phyloP scores from a whole-genome alignment of 1,284 basidiomycete species.

The Trametes versicolor region DNA sequence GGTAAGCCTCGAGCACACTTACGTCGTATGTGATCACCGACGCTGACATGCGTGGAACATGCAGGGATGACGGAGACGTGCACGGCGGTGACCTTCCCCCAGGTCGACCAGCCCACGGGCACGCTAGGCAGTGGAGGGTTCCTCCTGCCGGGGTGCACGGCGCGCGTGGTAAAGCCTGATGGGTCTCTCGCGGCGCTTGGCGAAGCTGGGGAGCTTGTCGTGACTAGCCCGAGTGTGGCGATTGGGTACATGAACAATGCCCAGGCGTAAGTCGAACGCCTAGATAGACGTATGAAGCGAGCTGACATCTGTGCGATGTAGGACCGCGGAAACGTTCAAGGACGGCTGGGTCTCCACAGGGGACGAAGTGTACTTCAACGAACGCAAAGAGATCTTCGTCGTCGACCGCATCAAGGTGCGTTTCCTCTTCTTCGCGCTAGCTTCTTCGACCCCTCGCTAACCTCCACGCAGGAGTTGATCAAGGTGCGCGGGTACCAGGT shows the following conservation, averaged over 20 bases:
- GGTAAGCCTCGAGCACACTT: constrained; percentile 55
- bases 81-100: constrained; percentile 53
- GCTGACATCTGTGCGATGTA: constrained; percentile 23
- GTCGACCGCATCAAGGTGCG: constrained; percentile 57
- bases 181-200: constrained; percentile 49
- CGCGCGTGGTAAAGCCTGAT: constrained; percentile 53
- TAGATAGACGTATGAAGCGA: not conserved
- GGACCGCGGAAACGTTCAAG: constrained; percentile 54
- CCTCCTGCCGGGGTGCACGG: constrained; percentile 50
- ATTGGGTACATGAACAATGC: constrained; percentile 52
- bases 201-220: constrained; percentile 54
- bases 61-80: constrained; percentile 58
- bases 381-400: constrained; percentile 53
- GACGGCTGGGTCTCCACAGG: constrained; percentile 58
- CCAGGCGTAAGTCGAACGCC: constrained; percentile 49
- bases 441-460: not conserved
- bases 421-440: not conserved
- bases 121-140: constrained; percentile 51
- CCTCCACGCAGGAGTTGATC: constrained; percentile 28
- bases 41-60: too few relatives aligned
- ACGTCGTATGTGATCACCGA: too few relatives aligned
- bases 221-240: constrained; percentile 52
- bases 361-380: constrained; percentile 53
- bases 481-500: constrained; percentile 47
- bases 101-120: constrained; percentile 36